Conservation (phyloP, 1,284 basidiomycete species). For the Singerocomus inundabilis region DNA sequence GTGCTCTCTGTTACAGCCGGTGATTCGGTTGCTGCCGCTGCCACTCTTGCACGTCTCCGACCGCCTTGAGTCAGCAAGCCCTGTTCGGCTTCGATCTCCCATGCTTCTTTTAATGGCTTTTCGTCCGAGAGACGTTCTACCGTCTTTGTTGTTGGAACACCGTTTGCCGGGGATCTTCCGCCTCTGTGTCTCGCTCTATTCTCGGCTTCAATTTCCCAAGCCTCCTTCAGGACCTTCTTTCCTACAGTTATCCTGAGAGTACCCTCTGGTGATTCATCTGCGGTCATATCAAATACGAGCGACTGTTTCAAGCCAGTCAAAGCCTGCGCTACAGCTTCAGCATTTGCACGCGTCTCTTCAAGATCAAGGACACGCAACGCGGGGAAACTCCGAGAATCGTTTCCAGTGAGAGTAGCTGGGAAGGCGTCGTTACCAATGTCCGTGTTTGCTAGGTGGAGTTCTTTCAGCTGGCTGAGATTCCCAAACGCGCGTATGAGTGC, state of each 20-base stretch:
- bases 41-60: conserved; percentile 57
- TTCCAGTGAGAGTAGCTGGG: conserved; percentile 36
- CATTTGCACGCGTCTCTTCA: conserved; percentile 57
- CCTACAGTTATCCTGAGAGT: conserved; percentile 60
- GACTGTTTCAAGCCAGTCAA: conserved; percentile 47
- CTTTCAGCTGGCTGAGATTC: conserved; percentile 51
- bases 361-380: conserved; percentile 58
- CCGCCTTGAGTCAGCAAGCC: conserved; percentile 71
- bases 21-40: conserved; percentile 40
- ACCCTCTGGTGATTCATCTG: conserved; percentile 51
- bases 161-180: conserved; percentile 26
- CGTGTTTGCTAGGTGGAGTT: conserved; percentile 54
- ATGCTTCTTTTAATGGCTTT: conserved; percentile 58
- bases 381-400: conserved; percentile 42
- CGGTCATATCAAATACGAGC: conserved; percentile 52
- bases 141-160: conserved; percentile 4
- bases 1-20: conserved; percentile 19
- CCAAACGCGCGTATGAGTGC: conserved; percentile 40
- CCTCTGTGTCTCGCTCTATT: conserved; percentile 42
- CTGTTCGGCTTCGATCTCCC: conserved; percentile 76
- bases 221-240: conserved; percentile 64
- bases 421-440: conserved; percentile 62
- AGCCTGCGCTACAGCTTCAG: conserved; percentile 43
- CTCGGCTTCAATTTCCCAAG: conserved; percentile 76
- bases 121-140: conserved; percentile 23